Conservation (phyloP, 2,329 filamentous ascomycete species). For the Cucurbitaria berberidis region DNA sequence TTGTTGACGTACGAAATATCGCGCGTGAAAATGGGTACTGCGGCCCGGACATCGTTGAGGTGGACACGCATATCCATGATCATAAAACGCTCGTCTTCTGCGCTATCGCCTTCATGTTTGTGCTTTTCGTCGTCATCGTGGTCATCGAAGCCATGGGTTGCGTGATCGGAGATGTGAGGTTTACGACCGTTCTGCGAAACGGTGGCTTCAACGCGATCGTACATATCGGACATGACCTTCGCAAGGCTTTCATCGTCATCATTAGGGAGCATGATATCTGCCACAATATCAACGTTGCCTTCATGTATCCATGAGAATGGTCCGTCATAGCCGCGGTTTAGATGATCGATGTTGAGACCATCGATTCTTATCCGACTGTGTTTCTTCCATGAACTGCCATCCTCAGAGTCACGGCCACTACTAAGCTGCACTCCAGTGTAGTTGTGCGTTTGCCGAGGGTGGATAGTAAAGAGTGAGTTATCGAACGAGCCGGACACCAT, state of each 20-base stretch:
- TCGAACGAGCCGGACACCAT: conserved; percentile 97
- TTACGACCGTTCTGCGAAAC: conserved; percentile 77
- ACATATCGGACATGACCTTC: conserved; percentile 96
- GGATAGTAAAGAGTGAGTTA: conserved; percentile 94
- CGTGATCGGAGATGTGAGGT: conserved; percentile 46
- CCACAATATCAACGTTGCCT: conserved; percentile 94
- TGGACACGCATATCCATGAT: conserved; percentile 96
- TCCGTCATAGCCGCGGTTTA: conserved; percentile 90
- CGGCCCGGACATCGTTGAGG: conserved; percentile 91
- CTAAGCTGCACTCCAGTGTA: conserved; percentile 69
- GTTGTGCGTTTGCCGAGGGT: conserved; percentile 88
- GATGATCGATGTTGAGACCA: conserved; percentile 90
- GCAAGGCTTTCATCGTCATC: conserved; percentile 87
- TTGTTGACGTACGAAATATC: conserved; percentile 96
- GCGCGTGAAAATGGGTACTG: conserved; percentile 88
- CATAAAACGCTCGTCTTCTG: conserved; percentile 75
- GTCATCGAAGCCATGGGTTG: conserved; percentile 37
- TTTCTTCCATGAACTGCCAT: conserved; percentile 86
- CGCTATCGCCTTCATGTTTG: conserved; percentile 10
- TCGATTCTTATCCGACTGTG: conserved; percentile 92
- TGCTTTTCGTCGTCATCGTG: conserved; percentile 25
- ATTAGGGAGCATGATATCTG: conserved; percentile 91
- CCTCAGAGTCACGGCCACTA: conserved; percentile 63
- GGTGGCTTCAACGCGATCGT: conserved; percentile 92
- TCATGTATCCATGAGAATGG: conserved; percentile 98